These are phyloP conservation scores for Vinca minor DNA, from an alignment of 257 asterid genomes.

Conservation along the genomic window DNA sequence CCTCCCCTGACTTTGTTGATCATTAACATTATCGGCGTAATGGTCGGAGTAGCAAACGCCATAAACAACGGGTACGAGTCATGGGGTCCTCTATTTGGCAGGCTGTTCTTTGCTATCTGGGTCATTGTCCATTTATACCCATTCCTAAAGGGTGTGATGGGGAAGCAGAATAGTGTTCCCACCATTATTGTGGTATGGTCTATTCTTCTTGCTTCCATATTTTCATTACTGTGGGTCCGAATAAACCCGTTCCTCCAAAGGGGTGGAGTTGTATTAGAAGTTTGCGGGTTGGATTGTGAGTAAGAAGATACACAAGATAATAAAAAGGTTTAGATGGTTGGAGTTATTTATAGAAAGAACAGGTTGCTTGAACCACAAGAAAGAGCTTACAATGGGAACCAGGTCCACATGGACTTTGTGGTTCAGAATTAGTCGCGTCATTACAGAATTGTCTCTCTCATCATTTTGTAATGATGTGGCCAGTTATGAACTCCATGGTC, in stretches of 20 bases:
- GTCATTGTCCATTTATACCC: slow-evolving; percentile 90
- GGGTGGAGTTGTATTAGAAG: slow-evolving; percentile 66
- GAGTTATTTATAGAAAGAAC: no score
- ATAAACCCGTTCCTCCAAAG: slow-evolving; percentile 67
- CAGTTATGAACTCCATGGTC: no score
- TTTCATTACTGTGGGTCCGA: slow-evolving; percentile 85
- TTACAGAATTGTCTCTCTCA: no score
- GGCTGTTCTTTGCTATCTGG: slow-evolving; percentile 95
- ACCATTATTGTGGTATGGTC: slow-evolving; percentile 93
- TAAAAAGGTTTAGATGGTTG: no score
- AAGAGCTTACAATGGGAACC: no score
- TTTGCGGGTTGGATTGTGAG: slow-evolving; percentile 87
- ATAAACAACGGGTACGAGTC: slow-evolving; percentile 85
- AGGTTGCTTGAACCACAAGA: slow-evolving; percentile 13
- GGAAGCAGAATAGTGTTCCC: slow-evolving; percentile 67
- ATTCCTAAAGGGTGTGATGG: slow-evolving; percentile 97
- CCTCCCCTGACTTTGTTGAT: slow-evolving; percentile 76
- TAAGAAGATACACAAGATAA: slow-evolving; percentile 33
- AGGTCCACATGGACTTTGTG: no score
- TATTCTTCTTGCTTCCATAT: slow-evolving; percentile 85
- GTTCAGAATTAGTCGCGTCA: no score
- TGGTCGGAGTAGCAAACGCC: slow-evolving; percentile 79
- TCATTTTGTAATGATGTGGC: no score
- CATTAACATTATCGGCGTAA: slow-evolving; percentile 78
- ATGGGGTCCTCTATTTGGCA: slow-evolving; percentile 94